Base-by-base conservation (phyloP, 2,329 filamentous ascomycete genomes). In the Paecilomyces formosus region DNA sequence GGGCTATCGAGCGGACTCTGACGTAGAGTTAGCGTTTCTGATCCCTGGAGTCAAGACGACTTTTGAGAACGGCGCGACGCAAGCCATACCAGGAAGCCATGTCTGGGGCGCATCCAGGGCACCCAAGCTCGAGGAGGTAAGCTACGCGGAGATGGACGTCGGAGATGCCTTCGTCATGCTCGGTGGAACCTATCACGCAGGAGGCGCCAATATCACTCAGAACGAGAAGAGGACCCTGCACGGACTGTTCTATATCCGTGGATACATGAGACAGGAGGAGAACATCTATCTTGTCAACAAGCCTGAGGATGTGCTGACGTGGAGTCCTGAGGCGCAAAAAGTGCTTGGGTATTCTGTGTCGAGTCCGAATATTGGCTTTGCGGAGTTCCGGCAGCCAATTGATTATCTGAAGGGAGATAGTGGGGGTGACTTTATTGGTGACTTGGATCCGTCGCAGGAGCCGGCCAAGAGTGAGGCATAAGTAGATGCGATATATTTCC, bases 51-150 rank as follows among this genome's bases (percentile, higher is more conserved):
- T 72, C 3, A 76, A 70, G 63, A 77, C 74, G 0, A 77, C 74
- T 1, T 69, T 66, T 18, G 72, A 75, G 45, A 78, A 78, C 52
- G 76, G 76, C 0, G 75, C 74, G 0, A 78, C 76, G 0, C 64
- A 75, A n/a, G 72, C 70, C 1, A 77, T 78, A 45, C 76, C 75
- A 0, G 70, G 71, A 5, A 74, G 70, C 11, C 76, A 78, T 59
- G 65, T 75, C 3, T 78, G 76, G 76, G 73, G 70, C 0, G 66
- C 70, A 5, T 72, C 76, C 0, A 68, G 72, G 0, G 65, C 64
- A 4, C 76, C 76, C 1, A 60, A 69, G 9, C 67, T 72, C 22
- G 67, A 75, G 8, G 76, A 78, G 53, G 72, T 74, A 1, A 64
- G 75, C 1, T 69, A 73, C 0, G 75, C 73, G 1, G 74, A 77